Conservation (phyloP, 2,329 filamentous ascomycete genomes). For the Pseudogymnoascus sp. region DNA sequence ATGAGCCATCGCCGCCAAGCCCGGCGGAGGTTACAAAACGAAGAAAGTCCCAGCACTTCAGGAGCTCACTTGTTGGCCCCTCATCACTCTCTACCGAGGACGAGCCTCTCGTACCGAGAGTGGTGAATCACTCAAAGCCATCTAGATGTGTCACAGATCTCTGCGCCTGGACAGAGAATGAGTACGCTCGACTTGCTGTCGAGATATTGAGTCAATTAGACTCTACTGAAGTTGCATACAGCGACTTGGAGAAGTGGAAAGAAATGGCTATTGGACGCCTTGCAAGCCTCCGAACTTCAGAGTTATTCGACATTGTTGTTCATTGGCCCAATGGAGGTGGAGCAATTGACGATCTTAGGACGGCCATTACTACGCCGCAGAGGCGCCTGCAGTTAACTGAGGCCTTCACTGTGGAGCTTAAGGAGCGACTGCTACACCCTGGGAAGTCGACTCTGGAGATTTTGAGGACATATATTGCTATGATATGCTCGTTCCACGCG, state of each 20-base stretch:
- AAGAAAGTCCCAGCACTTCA: slow-evolving; percentile 12
- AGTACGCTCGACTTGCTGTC: slow-evolving; percentile 55
- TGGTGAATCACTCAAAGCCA: slow-evolving; percentile 30
- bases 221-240: slow-evolving; percentile 36
- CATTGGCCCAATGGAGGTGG: slow-evolving; percentile 64
- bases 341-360: slow-evolving; percentile 65
- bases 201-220: slow-evolving; percentile 43
- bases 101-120: slow-evolving; percentile 24
- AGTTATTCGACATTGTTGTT: slow-evolving; percentile 72
- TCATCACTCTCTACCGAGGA: slow-evolving; percentile 8
- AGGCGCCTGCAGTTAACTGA: slow-evolving; percentile 62
- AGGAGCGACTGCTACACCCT: slow-evolving; percentile 61
- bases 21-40: background rate
- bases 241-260: slow-evolving; percentile 59
- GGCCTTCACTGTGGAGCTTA: slow-evolving; percentile 57
- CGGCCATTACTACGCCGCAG: slow-evolving; percentile 58
- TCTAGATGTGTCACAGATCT: slow-evolving; percentile 51
- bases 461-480: slow-evolving; percentile 66
- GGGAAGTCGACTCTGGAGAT: slow-evolving; percentile 70
- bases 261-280: slow-evolving; percentile 60
- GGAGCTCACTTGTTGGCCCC: slow-evolving; percentile 17
- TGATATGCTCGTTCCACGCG: slow-evolving; percentile 68
- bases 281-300: slow-evolving; percentile 57
- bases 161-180: slow-evolving; percentile 58
- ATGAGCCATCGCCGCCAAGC: background rate